A percentile compares a stretch with the other conserved stretches of the same genome.
These are phyloP conservation scores for Sedum album DNA, from an alignment of 164 flowering plant species.

Conservation along the genomic window DNA sequence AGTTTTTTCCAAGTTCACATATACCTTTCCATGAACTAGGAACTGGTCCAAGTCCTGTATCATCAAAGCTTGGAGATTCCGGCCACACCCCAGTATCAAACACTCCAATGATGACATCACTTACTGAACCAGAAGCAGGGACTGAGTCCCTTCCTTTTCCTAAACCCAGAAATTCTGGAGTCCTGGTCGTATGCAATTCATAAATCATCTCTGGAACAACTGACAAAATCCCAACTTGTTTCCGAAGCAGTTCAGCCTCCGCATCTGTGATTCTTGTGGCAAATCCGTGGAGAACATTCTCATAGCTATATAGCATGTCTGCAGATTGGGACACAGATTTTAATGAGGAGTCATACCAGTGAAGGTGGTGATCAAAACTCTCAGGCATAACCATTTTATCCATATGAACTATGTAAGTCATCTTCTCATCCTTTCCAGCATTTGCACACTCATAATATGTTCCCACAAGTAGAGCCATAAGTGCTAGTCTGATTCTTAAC, in stretches of 20 bases:
- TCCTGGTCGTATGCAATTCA: constrained; percentile 59
- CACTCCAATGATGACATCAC: constrained; percentile 51
- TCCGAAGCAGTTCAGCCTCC: constrained; percentile 28
- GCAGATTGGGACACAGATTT: constrained; percentile 44
- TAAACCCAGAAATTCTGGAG: constrained; percentile 54
- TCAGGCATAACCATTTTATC: constrained; percentile 52
- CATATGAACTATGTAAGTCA: constrained; percentile 58
- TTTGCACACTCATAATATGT: background rate
- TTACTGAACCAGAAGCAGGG: constrained; percentile 26
- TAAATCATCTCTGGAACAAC: constrained; percentile 39
- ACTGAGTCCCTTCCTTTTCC: constrained; percentile 19
- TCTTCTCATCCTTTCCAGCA: constrained; percentile 10
- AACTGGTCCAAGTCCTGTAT: constrained; percentile 43
- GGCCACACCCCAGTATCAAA: constrained; percentile 72
- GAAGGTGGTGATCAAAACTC: constrained; percentile 30
- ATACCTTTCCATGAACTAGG: constrained; percentile 48
- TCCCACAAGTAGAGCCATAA: constrained; percentile 1
- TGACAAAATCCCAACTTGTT: constrained; percentile 35
- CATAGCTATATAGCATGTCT: constrained; percentile 45
- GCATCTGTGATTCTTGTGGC: constrained; percentile 35
- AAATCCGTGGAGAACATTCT: constrained; percentile 44
- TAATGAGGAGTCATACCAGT: constrained; percentile 57
- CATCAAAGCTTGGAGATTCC: constrained; percentile 53
- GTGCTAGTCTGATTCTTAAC: constrained; percentile 3
- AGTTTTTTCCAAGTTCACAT: constrained; percentile 47